Evolutionary conservation across 306 rosid species (phyloP), one percentile per base, ranked within the genome.

Genomic region (Fagus sylvatica): DNA sequence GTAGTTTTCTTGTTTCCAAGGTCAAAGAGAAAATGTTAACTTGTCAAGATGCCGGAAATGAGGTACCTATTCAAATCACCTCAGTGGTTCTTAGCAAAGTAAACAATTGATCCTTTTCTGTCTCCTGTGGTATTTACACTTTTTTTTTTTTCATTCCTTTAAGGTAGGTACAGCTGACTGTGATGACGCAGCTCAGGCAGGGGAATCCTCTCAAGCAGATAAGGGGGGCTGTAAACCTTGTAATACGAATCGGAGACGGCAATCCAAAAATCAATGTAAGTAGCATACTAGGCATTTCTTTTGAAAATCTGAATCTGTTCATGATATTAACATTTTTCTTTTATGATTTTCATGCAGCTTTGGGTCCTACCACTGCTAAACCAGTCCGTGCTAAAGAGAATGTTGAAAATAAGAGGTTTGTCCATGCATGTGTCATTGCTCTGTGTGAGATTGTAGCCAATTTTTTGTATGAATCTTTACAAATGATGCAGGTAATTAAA

Each of bases 371-470:
- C 74, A 80, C 75, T 6, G 49, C 28, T 80, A 74, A 86, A 83
- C 75, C 75, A 73, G 75, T 79, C 65, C 84, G 65, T 79, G 62
- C 84, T 30, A 71, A 72, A 3, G 84, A 30, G 79, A 87, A 75
- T 62, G 74, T 62, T 62, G 85, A 83, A 69, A 74, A 66, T 66
- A 85, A 69, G 79, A 92, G 96, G 98, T 94, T 77, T 81, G 79
- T 55, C 6, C 55, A 34, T 79, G 80, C 74, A 43, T 71, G 55
- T 70, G 42, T 71, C 53, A 56, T 75, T 82, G 22, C 70, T 87
- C 5, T n/a, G 49, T 66, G 49, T 66, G 46, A 66, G 37, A 43
- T 43, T 28, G 22, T 40, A 10, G 69, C 43, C 51, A 68, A 72
- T 48, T 51, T 51, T 74, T 59, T 43, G 40, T 53, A 12, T 71